Conservation (phyloP, 345 rosid species). For the Salix koriyanagi region DNA sequence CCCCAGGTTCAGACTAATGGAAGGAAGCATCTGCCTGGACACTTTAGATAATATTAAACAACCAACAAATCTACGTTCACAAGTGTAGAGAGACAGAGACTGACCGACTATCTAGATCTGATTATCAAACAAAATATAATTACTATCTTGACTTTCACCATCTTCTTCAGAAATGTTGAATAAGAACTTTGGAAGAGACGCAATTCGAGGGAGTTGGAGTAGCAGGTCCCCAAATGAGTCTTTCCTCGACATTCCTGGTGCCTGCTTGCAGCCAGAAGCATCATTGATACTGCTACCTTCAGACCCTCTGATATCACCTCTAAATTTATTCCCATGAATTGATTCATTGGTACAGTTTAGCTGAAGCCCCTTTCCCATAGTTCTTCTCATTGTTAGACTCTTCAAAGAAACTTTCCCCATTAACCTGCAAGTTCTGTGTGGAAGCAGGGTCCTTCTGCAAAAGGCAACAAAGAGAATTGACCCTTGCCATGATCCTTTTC, state of each 20-base stretch:
- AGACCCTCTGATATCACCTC: slow-evolving; percentile 25
- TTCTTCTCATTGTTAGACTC: slow-evolving; percentile 26
- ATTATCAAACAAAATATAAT: slow-evolving; percentile 3
- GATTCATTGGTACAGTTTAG: slow-evolving; percentile 21
- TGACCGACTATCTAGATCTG: not conserved
- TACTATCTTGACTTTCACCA: slow-evolving; percentile 43
- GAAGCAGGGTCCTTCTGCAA: slow-evolving; percentile 67
- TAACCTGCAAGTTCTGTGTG: slow-evolving; percentile 47
- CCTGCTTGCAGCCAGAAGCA: slow-evolving; percentile 51
- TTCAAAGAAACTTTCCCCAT: slow-evolving; percentile 36
- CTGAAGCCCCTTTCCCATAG: slow-evolving; percentile 34
- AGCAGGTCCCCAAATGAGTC: slow-evolving; percentile 83
- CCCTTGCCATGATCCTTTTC: slow-evolving; percentile 93
- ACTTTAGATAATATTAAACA: slow-evolving; percentile 11
- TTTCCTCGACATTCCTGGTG: slow-evolving; percentile 76
- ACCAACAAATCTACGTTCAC: slow-evolving; percentile 14
- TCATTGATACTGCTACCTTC: slow-evolving; percentile 40
- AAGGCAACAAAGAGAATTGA: slow-evolving; percentile 91
- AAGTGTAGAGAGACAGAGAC: not conserved
- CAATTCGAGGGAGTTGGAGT: slow-evolving; percentile 80
- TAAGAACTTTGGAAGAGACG: slow-evolving; percentile 91
- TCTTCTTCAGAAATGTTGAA: slow-evolving; percentile 86
- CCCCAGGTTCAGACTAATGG: slow-evolving; percentile 12
- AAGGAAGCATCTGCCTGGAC: slow-evolving; percentile 5
- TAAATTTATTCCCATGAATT: slow-evolving; percentile 24